Percentiles rank a stretch among this genome's conserved stretches.
Evolutionary conservation across 2,329 filamentous ascomycete species (phyloP).

Genomic region (Colletotrichum lentis): DNA sequence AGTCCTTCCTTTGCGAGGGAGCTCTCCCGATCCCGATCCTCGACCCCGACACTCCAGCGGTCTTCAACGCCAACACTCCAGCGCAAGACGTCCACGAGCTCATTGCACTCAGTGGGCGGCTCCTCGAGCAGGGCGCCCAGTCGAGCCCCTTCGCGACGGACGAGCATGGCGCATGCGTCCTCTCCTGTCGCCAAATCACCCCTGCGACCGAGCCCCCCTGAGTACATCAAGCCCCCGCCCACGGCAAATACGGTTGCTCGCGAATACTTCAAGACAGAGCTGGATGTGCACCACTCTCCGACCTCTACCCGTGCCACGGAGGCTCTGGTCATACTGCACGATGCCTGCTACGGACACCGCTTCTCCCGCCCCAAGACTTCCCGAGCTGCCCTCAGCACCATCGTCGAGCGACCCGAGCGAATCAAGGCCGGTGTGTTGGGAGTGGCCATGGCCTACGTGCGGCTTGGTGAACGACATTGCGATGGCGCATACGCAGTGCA

Average conservation of each 20-base stretch:
- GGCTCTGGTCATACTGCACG: slow-evolving; percentile 86
- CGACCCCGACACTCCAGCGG: slow-evolving; percentile 58
- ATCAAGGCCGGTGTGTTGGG: slow-evolving; percentile 85
- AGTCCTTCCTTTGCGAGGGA: slow-evolving; percentile 54
- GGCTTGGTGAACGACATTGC: slow-evolving; percentile 81
- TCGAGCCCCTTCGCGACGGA: slow-evolving; percentile 56
- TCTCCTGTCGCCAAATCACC: slow-evolving; percentile 55
- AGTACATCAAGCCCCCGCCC: slow-evolving; percentile 51
- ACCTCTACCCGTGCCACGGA: slow-evolving; percentile 57
- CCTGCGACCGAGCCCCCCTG: slow-evolving; percentile 46
- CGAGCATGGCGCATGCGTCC: slow-evolving; percentile 56
- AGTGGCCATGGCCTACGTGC: slow-evolving; percentile 85
- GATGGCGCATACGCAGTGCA: slow-evolving; percentile 74
- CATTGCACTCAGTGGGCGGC: slow-evolving; percentile 60
- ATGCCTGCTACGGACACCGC: slow-evolving; percentile 93
- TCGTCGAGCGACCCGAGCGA: slow-evolving; percentile 93
- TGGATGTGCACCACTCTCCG: slow-evolving; percentile 66
- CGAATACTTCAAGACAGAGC: slow-evolving; percentile 74
- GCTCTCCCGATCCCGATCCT: slow-evolving; percentile 50
- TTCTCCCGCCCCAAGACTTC: slow-evolving; percentile 84
- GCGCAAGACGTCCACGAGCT: slow-evolving; percentile 66
- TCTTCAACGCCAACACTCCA: slow-evolving; percentile 59
- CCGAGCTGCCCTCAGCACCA: slow-evolving; percentile 74
- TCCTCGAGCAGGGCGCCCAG: slow-evolving; percentile 41
- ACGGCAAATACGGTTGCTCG: slow-evolving; percentile 68